Evolutionary conservation across 352 stramenopile genomes (phyloP), one percentile per base, ranked within the genome.

Genomic region (Pythium dissotocum): DNA sequence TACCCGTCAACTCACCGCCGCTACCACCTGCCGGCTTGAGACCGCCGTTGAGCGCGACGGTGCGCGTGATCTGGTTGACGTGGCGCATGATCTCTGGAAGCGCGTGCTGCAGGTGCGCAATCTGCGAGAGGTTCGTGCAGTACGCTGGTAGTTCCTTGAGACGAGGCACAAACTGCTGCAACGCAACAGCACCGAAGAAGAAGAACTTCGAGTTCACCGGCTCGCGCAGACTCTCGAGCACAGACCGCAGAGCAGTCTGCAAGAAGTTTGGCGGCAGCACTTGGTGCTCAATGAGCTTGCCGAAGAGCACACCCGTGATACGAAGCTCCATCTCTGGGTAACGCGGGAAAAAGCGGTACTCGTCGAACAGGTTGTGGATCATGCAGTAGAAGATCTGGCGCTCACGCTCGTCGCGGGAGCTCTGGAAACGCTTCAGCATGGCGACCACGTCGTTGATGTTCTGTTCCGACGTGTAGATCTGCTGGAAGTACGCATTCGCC

Each of bases 301-400:
- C 97, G 70, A 99, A 99, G 6, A 99, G 83, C 66, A 99, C 97
- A 28, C 96, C 98, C 8, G 97, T 99, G 73, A 99, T 99, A 6
- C 97, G 93, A 40, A 99, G 75, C 75, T 99, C 97, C 82, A 99
- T 99, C 76, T 99, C 97, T 7, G 97, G 97, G 73, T 99, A 99
- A 66, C 98, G 97, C 42, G 97, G 96, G 73, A 99, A 99, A 82
- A 99, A 99, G 58, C 97, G 88, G 77, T 99, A 99, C 78, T 99
- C 97, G 71, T 99, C 97, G 76, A 99, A 99, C 2, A 99, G 79
- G 74, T 99, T 99, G 80, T 99, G 97, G 67, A 99, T 98, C 97
- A 99, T 99, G 73, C 96, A 99, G 49, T 98, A 98, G 77, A 99
- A 99, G 69, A 99, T 99, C 76, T 99, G 97, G 58, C 98, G 97